Evolutionary conservation across 108 stramenopile genomes (phyloP).

Genomic region (Nannochloropsis granulata): DNA sequence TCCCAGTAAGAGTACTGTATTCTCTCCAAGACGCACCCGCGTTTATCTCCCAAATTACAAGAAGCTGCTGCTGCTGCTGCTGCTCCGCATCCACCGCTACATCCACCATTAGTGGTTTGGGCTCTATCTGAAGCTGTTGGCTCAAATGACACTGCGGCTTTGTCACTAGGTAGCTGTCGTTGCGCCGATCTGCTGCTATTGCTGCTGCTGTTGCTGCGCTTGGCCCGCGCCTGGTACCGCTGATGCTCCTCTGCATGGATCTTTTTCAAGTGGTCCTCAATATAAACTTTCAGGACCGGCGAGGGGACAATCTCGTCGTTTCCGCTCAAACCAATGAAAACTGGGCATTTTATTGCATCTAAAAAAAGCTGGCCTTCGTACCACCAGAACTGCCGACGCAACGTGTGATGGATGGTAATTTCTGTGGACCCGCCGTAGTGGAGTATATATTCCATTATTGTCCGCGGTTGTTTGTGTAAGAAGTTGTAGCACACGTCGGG

Average conservation of each 20-base stretch:
- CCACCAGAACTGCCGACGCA: conserved; percentile 16
- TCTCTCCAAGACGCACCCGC: not conserved
- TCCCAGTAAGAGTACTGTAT: not conserved
- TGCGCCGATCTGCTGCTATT: no score
- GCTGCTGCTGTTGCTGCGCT: not conserved
- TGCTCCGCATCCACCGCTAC: not conserved
- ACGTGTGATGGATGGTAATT: conserved; percentile 3
- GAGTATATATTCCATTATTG: not conserved
- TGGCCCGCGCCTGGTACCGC: not conserved
- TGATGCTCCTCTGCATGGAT: not conserved
- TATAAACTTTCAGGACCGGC: not conserved
- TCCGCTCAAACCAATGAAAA: not conserved
- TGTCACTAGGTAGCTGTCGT: not conserved
- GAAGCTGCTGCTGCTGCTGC: not conserved
- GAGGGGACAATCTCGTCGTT: conserved; percentile 1
- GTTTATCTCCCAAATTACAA: not conserved
- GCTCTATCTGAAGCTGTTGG: not conserved
- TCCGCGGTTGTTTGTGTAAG: not conserved
- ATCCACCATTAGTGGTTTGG: not conserved
- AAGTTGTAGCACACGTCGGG: conserved; percentile 12
- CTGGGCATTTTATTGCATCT: not conserved
- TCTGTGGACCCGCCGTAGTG: not conserved
- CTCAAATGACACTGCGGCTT: not conserved
- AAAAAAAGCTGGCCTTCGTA: conserved; percentile 9
- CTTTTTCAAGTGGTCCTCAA: not conserved